A percentile compares a stretch with the other conserved stretches of the same genome.
phyloP scores from a whole-genome alignment of 108 stramenopile species.

The Poteriospumella lacustris region DNA sequence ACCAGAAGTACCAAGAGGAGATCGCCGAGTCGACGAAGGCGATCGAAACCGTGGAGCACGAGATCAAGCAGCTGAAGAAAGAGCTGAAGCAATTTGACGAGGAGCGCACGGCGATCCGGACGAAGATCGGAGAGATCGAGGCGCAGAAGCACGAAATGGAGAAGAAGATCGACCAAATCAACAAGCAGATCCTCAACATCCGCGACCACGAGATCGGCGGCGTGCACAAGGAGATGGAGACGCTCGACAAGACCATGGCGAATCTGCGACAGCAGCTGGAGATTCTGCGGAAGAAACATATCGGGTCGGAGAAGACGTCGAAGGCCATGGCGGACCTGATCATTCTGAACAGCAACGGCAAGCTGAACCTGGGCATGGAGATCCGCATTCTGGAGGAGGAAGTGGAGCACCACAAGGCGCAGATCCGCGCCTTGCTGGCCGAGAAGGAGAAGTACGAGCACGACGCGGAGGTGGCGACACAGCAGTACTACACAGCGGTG shows the following conservation, averaged over 20 bases:
- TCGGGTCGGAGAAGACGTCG: neutral
- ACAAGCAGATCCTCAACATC: neutral
- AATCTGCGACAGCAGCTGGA: neutral
- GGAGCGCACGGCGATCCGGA: neutral
- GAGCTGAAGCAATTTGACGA: conserved; percentile 35
- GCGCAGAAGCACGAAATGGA: neutral
- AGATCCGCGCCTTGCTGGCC: neutral
- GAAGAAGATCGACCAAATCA: neutral
- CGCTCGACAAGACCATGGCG: neutral
- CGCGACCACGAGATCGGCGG: neutral
- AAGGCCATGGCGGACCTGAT: conserved; percentile 17
- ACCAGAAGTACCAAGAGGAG: conserved; percentile 48
- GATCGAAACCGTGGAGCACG: conserved; percentile 29
- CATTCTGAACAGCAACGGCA: conserved; percentile 1
- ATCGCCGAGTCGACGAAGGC: conserved; percentile 33
- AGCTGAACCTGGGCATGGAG: neutral
- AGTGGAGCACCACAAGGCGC: conserved; percentile 3
- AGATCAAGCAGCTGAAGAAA: conserved; percentile 36
- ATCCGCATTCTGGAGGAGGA: conserved; percentile 11
- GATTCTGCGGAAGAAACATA: conserved; percentile 4
- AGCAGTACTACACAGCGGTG: conserved; percentile 36
- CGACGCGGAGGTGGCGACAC: conserved; percentile 43
- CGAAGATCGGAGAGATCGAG: conserved; percentile 27
- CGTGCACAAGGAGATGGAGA: conserved; percentile 16
- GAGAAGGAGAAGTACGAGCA: conserved; percentile 35